Percentiles rank a stretch among this genome's conserved stretches.
Evolutionary conservation across 495 filamentous ascomycete genomes (phyloP).

Genomic region (Clohesyomyces aquaticus): DNA sequence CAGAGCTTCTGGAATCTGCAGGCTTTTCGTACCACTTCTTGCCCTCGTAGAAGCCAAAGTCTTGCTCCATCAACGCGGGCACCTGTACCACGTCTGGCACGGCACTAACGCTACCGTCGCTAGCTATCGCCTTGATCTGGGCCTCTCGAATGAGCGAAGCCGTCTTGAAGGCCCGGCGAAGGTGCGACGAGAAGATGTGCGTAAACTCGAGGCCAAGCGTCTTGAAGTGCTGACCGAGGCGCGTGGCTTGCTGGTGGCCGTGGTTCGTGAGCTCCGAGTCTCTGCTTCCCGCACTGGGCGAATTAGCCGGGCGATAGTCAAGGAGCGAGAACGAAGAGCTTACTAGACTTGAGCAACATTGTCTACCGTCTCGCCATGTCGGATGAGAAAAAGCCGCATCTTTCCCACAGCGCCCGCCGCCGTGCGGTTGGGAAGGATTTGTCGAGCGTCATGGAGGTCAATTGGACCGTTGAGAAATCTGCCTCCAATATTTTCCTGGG

Average conservation of each 20-base stretch:
- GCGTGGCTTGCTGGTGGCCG: constrained; percentile 73
- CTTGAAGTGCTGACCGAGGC: constrained; percentile 64
- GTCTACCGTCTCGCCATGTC: constrained; percentile 87
- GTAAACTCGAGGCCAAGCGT: constrained; percentile 53
- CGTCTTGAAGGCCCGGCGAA: constrained; percentile 73
- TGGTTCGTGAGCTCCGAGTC: constrained; percentile 83
- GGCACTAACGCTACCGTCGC: not conserved
- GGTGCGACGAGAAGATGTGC: constrained; percentile 77
- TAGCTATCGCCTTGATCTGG: constrained; percentile 42
- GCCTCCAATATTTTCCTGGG: not conserved
- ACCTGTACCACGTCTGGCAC: constrained; percentile 52
- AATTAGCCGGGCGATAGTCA: constrained; percentile 11
- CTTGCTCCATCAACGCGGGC: constrained; percentile 66
- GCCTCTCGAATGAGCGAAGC: constrained; percentile 65
- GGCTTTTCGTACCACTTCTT: constrained; percentile 44
- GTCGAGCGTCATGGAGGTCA: constrained; percentile 11
- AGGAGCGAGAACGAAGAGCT: constrained; percentile 35
- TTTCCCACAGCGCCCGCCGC: constrained; percentile 2
- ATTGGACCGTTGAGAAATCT: not conserved
- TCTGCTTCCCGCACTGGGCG: constrained; percentile 69
- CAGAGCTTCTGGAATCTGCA: constrained; percentile 20
- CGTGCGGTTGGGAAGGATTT: not conserved
- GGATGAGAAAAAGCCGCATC: constrained; percentile 77
- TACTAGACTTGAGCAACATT: constrained; percentile 80
- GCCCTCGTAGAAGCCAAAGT: constrained; percentile 73